Base-by-base conservation (phyloP, 352 stramenopile species). In the Pythium sp. region DNA sequence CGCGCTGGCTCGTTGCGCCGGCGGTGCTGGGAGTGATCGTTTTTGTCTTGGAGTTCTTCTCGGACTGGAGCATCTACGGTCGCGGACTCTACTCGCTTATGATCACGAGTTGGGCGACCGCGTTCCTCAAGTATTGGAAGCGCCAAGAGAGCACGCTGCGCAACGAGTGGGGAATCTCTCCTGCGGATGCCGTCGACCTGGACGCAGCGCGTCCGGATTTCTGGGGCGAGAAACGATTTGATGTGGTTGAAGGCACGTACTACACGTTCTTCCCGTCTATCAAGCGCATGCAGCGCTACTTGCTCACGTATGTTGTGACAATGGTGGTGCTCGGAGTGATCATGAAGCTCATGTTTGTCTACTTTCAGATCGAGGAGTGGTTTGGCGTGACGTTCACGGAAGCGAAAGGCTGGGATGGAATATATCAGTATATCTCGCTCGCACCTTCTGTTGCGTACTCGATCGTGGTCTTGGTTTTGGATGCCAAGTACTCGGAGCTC, bases 81-180 rank as follows among this genome's bases (percentile, higher is more conserved):
- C 82, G 87, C 12, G 83, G 79, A 18, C 68, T 94, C 38, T 97
- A 97, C 73, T 94, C 91, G n/a, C 73, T 97, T 3, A 83, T 97
- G 55, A 84, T 98, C 53, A 95, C 93, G 22, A 85, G 91, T 64
- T 98, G 93, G 93, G 86, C 89, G 3, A 96, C 89, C 11, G 76
- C 88, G 0, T 96, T 98, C 72, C 74, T 98, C 38, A 95, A 97
- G 61, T 93, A 90, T 61, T 98, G 93, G 93, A 96, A 96, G 51
- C 87, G 92, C n/a, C 86, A 84, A 20, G 86, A 97, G 70, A 96
- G 81, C 46, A 78, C 83, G 18, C 68, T 98, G 47, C 86, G 85
- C 11, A 95, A 93, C 69, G 83, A 92, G 5, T 98, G 92, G 92
- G 83, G 78, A 18, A 93, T 96, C 36, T 77, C 64, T 9, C 24